Conservation (phyloP, 192 early-diverging fungal genomes). For the Gaertneriomyces semiglobifer region DNA sequence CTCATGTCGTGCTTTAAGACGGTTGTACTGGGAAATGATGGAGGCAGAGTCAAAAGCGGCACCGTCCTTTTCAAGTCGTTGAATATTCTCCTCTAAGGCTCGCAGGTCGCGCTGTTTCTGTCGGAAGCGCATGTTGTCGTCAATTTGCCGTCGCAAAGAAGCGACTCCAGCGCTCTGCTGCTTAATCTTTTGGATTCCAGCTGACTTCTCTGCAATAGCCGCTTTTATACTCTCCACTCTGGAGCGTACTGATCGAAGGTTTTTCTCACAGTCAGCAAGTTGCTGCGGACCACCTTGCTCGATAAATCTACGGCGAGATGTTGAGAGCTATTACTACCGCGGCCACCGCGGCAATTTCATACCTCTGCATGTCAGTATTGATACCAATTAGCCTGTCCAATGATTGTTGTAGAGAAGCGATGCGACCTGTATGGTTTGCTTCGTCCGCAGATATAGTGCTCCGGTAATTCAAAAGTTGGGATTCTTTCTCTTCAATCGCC, state of each 20-base stretch:
- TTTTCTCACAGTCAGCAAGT: constrained; percentile 18
- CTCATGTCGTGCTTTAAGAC: constrained; percentile 40
- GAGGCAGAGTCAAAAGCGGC: constrained; percentile 23
- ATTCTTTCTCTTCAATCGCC: constrained; percentile 21
- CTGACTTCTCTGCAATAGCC: constrained; percentile 29
- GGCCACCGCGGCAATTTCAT: constrained; percentile 2
- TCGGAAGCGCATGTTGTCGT: constrained; percentile 49
- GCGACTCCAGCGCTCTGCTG: constrained; percentile 31
- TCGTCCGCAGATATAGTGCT: constrained; percentile 7
- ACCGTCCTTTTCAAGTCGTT: constrained; percentile 38
- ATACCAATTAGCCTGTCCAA: constrained; percentile 18
- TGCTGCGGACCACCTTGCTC: constrained; percentile 13
- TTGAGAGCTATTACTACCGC: background rate
- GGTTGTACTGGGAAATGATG: constrained; percentile 28
- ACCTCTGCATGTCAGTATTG: constrained; percentile 37
- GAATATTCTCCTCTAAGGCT: constrained; percentile 35
- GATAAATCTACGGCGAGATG: constrained; percentile 19
- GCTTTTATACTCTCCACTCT: constrained; percentile 39
- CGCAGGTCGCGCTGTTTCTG: constrained; percentile 41
- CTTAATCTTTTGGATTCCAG: constrained; percentile 36
- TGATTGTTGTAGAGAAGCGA: constrained; percentile 20
- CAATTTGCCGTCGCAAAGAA: constrained; percentile 31
- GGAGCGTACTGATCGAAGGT: constrained; percentile 17
- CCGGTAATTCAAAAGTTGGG: constrained; percentile 22
- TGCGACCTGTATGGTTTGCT: background rate